A percentile compares a stretch with the other conserved stretches of the same genome.
Evolutionary conservation across 2,329 filamentous ascomycete species (phyloP).

Genomic region (Alternaria hordeiaustralica): DNA sequence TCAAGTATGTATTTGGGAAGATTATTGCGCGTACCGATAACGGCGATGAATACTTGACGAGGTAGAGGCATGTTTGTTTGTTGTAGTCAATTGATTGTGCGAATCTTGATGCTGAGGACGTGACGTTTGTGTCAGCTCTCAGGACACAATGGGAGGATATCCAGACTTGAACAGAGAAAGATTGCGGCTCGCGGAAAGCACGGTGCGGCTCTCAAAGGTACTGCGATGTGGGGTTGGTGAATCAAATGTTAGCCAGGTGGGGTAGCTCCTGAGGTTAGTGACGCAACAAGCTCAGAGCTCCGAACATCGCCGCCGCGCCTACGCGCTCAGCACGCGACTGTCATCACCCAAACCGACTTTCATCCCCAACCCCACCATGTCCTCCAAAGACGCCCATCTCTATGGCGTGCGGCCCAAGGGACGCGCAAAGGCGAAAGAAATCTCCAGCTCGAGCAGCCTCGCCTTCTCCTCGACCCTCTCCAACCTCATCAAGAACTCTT

Average conservation of each 20-base stretch:
- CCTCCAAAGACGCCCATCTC: constrained; percentile 67
- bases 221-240: constrained; percentile 22
- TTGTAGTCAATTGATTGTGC: constrained; percentile 2
- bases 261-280: constrained; percentile 14
- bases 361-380: constrained; percentile 24
- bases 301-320: constrained; percentile 29
- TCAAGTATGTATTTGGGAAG: constrained; percentile 1
- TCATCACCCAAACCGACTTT: background rate
- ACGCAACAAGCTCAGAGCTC: constrained; percentile 23
- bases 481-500: constrained; percentile 69
- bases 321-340: constrained; percentile 15
- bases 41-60: constrained; percentile 56
- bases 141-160: background rate
- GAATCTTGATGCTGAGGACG: background rate
- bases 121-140: background rate
- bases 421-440: constrained; percentile 63
- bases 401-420: constrained; percentile 77
- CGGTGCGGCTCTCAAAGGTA: background rate
- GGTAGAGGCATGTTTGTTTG: constrained; percentile 47
- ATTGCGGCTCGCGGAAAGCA: constrained; percentile 6
- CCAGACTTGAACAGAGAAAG: background rate
- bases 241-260: constrained; percentile 23
- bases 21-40: constrained; percentile 48
- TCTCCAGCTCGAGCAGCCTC: constrained; percentile 73
- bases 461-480: constrained; percentile 89